These are phyloP conservation scores for Arxiozyma slooffiae DNA, from an alignment of 1,139 yeast species.

Conservation along the genomic window DNA sequence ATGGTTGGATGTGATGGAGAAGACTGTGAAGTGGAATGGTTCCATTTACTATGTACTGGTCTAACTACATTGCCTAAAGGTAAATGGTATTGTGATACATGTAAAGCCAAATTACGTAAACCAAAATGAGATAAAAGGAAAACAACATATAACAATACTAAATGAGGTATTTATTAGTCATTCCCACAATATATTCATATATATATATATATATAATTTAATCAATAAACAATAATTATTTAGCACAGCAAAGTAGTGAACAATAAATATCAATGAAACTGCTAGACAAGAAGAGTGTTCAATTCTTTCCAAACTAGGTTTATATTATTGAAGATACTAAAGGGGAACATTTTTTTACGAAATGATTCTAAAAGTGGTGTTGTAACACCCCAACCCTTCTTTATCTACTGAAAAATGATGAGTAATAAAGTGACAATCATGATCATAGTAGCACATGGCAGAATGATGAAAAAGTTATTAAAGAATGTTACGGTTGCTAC, in stretches of 20 bases:
- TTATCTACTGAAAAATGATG: background rate
- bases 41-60: conserved; percentile 93
- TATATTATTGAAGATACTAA: background rate
- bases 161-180: too few species aligned
- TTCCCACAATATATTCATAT: background rate
- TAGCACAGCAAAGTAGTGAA: too few species aligned
- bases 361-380: too few species aligned
- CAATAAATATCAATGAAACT: too few species aligned
- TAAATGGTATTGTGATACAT: conserved; percentile 94
- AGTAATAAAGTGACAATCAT: background rate
- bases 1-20: conserved; percentile 99
- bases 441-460: background rate
- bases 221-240: too few species aligned
- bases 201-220: too few species aligned
- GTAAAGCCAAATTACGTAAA: conserved; percentile 31
- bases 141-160: too few species aligned
- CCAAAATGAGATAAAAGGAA: background rate
- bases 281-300: too few species aligned
- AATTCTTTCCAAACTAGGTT: too few species aligned
- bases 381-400: background rate
- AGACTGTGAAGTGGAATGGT: conserved; percentile 90
- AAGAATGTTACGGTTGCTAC: background rate
- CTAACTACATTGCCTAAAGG: conserved; percentile 87
- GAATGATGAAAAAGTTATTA: too few species aligned
- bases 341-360: background rate